Evolutionary conservation across 1,284 basidiomycete genomes (phyloP).

Genomic region (Austropuccinia psidii): DNA sequence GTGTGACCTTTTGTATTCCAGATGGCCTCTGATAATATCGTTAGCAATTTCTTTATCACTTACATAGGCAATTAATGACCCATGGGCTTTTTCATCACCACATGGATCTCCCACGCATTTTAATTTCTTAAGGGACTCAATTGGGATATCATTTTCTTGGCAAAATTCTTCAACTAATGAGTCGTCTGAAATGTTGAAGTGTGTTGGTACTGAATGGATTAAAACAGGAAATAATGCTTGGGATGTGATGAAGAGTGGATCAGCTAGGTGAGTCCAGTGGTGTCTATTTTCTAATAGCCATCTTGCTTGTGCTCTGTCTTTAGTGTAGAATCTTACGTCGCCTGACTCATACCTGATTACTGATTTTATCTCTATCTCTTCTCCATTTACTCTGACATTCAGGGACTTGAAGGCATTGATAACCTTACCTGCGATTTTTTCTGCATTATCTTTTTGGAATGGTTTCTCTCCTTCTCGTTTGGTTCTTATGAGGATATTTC

Average conservation of each 20-base stretch:
- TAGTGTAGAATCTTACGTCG: no score
- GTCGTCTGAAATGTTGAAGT: neutral
- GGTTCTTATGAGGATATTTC: no score
- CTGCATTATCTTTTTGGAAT: no score
- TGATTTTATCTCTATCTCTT: no score
- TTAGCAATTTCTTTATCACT: neutral
- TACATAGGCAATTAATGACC: neutral
- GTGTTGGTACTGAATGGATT: neutral
- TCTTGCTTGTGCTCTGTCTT: neutral
- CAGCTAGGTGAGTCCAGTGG: neutral
- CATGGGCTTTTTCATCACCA: neutral
- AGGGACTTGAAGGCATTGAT: no score
- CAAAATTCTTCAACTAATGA: neutral
- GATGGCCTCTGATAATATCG: neutral
- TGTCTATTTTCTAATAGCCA: neutral
- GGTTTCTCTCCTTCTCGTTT: no score
- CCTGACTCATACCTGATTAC: no score
- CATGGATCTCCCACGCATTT: neutral
- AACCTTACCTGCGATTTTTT: no score
- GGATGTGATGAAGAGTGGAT: neutral
- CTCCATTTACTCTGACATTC: no score
- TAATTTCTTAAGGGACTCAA: neutral
- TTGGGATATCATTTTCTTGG: neutral
- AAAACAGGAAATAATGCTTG: neutral
- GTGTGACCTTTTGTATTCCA: neutral